Percentiles rank a stretch among this genome's conserved stretches.
Conservation (phyloP, 805 yeast genomes). For the Myxozyma nipponensis region DNA sequence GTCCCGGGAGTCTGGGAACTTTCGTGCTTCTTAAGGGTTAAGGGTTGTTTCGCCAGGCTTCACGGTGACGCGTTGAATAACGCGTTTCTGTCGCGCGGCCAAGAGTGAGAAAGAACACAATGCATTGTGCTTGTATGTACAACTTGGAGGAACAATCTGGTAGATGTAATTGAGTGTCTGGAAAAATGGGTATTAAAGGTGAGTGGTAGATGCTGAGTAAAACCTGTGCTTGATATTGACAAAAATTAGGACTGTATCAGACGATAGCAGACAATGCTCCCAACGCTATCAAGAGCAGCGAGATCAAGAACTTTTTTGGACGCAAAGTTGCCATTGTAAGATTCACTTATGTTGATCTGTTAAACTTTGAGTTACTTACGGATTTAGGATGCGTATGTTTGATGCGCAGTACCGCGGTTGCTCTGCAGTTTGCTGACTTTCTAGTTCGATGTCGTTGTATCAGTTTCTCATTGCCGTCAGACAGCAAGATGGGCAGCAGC, state of each 20-base stretch:
- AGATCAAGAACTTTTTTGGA: constrained; percentile 83
- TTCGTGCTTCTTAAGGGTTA: not conserved
- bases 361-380: too few species aligned
- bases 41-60: too few species aligned
- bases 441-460: constrained; percentile 93
- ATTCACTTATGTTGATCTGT: too few species aligned
- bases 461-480: constrained; percentile 95
- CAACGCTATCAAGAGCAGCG: constrained; percentile 66
- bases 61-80: too few species aligned
- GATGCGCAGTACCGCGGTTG: too few species aligned
- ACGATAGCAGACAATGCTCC: constrained; percentile 90
- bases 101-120: not conserved
- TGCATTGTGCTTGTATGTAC: not conserved
- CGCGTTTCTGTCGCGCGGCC: not conserved
- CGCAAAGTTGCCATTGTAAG: constrained; percentile 88
- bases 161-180: too few species aligned
- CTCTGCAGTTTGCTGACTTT: too few species aligned
- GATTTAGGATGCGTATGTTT: constrained; percentile 33
- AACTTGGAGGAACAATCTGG: too few species aligned
- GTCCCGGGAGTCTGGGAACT: too few species aligned
- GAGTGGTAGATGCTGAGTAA: not conserved
- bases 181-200: constrained; percentile 51
- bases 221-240: not conserved
- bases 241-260: constrained; percentile 78
- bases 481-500: constrained; percentile 93